These are phyloP conservation scores for Arthrinium puccinioides DNA, from an alignment of 2,329 filamentous ascomycete genomes.

Conservation along the genomic window DNA sequence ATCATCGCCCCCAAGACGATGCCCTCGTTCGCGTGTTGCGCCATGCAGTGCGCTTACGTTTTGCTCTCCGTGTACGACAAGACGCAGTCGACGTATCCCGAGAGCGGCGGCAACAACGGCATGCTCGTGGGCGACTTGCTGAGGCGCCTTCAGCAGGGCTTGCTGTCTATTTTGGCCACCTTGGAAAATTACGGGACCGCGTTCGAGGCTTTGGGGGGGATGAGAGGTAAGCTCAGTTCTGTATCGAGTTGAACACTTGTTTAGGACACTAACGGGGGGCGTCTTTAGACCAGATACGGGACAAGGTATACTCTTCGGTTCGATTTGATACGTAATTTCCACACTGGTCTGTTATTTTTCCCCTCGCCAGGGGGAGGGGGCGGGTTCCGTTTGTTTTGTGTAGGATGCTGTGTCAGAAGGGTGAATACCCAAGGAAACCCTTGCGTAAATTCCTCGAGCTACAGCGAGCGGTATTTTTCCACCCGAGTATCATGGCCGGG, in stretches of 20 bases:
- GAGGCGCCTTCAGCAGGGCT: conserved; percentile 30
- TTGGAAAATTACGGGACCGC: conserved; percentile 36
- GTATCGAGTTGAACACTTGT: neutral
- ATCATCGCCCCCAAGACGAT: conserved; percentile 35
- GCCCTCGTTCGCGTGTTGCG: conserved; percentile 37
- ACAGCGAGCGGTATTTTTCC: too few relatives aligned
- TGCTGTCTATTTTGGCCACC: conserved; percentile 32
- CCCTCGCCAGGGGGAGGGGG: too few relatives aligned
- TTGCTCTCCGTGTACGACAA: conserved; percentile 35
- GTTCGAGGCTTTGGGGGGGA: conserved; percentile 36
- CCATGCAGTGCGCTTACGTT: conserved; percentile 37
- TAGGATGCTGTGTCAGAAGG: too few relatives aligned
- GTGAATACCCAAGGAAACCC: too few relatives aligned
- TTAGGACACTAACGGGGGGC: neutral
- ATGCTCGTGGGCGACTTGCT: conserved; percentile 27
- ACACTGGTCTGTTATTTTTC: too few relatives aligned
- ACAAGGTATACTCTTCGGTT: conserved; percentile 6
- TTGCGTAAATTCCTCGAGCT: too few relatives aligned
- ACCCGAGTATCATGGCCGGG: too few relatives aligned
- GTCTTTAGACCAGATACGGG: conserved; percentile 7
- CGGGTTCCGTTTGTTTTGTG: too few relatives aligned
- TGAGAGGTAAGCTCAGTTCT: conserved; percentile 27
- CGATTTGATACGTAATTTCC: neutral
- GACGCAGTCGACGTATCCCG: conserved; percentile 28
- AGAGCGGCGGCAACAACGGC: conserved; percentile 12